Percentiles rank a stretch among this genome's conserved stretches.
These are phyloP conservation scores for Penicillium brasilianum DNA, from an alignment of 2,329 filamentous ascomycete species.

Conservation along the genomic window DNA sequence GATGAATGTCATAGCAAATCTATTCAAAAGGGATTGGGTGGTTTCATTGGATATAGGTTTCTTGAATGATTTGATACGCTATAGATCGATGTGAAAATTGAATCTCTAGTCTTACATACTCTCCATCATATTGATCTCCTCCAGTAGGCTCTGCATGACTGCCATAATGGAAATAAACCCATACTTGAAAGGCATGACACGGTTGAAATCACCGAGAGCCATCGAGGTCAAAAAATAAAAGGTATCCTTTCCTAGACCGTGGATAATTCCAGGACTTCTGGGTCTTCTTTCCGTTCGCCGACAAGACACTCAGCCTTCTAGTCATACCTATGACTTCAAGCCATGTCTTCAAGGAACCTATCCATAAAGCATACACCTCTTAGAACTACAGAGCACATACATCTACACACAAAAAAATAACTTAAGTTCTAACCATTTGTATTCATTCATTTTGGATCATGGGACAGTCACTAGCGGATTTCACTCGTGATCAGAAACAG, in stretches of 20 bases:
- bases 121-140: background rate
- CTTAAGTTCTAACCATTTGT: constrained; percentile 30
- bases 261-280: background rate
- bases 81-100: background rate
- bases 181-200: too few species aligned
- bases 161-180: background rate
- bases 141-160: background rate
- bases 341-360: background rate
- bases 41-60: background rate
- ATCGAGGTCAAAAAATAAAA: too few species aligned
- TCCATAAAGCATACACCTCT: background rate
- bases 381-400: background rate
- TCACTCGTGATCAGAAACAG: constrained; percentile 26
- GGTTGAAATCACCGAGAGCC: too few species aligned
- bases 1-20: background rate
- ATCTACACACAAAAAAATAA: background rate
- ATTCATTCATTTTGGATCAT: constrained; percentile 34
- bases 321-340: background rate
- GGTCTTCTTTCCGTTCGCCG: background rate
- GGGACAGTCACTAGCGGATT: constrained; percentile 22
- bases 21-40: too few species aligned
- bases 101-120: background rate
- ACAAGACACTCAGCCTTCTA: background rate
- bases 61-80: background rate
- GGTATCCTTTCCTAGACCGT: too few species aligned